A percentile compares a stretch with the other conserved stretches of the same genome.
Evolutionary conservation across 495 filamentous ascomycete genomes (phyloP).

Genomic region (Annulohypoxylon stygium): DNA sequence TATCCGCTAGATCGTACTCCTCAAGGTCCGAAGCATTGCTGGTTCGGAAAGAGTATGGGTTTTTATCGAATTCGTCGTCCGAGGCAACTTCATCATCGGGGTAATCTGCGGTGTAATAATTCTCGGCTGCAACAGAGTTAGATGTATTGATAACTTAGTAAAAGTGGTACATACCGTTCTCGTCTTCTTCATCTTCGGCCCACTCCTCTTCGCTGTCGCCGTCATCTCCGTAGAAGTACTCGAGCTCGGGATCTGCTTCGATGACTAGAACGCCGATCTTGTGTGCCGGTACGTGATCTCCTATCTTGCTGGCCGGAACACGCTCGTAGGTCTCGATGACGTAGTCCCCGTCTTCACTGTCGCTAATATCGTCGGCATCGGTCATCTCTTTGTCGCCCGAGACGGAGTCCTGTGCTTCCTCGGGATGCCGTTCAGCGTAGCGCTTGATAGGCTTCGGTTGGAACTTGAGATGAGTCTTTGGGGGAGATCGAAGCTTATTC

Average conservation of each 20-base stretch:
- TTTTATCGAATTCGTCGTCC: constrained; percentile 63
- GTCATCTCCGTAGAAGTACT: constrained; percentile 64
- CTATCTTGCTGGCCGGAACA: constrained; percentile 61
- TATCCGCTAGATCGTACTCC: constrained; percentile 51
- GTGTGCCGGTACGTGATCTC: constrained; percentile 53
- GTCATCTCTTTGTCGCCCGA: constrained; percentile 43
- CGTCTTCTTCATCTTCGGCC: constrained; percentile 67
- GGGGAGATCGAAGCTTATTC: constrained; percentile 32
- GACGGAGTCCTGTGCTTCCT: constrained; percentile 35
- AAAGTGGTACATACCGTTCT: constrained; percentile 60
- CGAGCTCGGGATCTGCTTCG: constrained; percentile 64
- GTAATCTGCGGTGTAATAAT: constrained; percentile 67
- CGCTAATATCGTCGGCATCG: constrained; percentile 50
- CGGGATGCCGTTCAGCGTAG: constrained; percentile 64
- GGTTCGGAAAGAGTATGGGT: constrained; percentile 62
- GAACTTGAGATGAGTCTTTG: constrained; percentile 49
- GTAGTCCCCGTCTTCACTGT: constrained; percentile 64
- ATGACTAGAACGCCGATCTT: constrained; percentile 65
- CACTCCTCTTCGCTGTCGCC: constrained; percentile 62
- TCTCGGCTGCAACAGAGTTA: constrained; percentile 59
- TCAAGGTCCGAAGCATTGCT: constrained; percentile 61
- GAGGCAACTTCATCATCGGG: constrained; percentile 69
- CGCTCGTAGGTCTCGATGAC: constrained; percentile 67
- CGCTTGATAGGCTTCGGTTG: constrained; percentile 62
- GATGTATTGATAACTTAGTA: neutral